Conservation (phyloP, 768 basidiomycete genomes). For the Trametes cinnabarina region DNA sequence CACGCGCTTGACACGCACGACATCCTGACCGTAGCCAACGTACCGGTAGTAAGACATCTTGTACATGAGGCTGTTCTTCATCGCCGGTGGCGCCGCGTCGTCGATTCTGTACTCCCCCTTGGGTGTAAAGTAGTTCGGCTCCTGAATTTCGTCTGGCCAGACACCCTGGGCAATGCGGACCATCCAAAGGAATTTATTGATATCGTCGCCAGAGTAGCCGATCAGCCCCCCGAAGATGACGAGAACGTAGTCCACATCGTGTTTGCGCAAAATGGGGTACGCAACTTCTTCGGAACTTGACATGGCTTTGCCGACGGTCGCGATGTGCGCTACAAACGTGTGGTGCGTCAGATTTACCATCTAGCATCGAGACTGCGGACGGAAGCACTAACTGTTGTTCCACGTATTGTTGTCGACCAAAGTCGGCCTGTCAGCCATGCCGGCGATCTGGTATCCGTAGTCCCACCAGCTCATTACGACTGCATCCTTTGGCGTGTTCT, state of each 20-base stretch:
- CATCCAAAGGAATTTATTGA: constrained; percentile 99
- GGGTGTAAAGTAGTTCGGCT: constrained; percentile 89
- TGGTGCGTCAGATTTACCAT: neutral
- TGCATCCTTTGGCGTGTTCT: constrained; percentile 89
- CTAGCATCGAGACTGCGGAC: neutral
- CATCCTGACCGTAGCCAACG: constrained; percentile 23
- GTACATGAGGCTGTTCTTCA: constrained; percentile 98
- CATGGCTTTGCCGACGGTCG: constrained; percentile 99
- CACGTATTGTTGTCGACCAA: constrained; percentile 99
- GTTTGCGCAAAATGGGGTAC: constrained; percentile 94
- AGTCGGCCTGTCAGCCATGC: constrained; percentile 96
- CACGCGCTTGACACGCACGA: neutral
- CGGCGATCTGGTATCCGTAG: constrained; percentile 99
- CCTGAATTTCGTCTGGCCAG: constrained; percentile 98
- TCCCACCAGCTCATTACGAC: constrained; percentile 99
- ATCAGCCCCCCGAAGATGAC: constrained; percentile 96
- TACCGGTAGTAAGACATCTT: constrained; percentile 98
- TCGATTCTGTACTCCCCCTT: constrained; percentile 94
- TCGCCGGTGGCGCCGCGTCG: constrained; percentile 75
- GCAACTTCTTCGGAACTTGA: constrained; percentile 90
- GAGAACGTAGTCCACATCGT: constrained; percentile 96
- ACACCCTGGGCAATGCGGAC: constrained; percentile 92
- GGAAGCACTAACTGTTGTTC: constrained; percentile 85
- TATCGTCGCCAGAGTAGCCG: constrained; percentile 97
- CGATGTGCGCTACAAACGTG: constrained; percentile 75